Evolutionary conservation across 2,329 filamentous ascomycete genomes (phyloP), one percentile per base, ranked within the genome.

Genomic region (Dissoconium aciculare): DNA sequence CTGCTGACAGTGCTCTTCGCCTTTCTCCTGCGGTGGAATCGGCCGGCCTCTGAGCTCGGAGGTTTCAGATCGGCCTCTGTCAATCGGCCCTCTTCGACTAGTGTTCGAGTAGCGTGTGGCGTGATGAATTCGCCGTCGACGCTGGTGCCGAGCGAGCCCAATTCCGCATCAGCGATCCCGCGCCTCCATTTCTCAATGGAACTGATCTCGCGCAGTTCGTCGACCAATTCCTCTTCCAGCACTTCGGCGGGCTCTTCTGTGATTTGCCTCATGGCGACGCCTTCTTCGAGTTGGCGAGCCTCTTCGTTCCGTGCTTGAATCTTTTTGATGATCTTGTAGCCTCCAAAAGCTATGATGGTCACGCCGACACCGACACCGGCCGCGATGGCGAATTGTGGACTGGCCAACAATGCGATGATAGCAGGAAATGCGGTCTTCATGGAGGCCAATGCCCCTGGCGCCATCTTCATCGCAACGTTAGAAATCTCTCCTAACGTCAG

Each of bases 251-350:
- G 31, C 16, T 32, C 19, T n/a, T n/a, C n/a, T n/a, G n/a, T n/a
- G n/a, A n/a, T n/a, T n/a, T n/a, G n/a, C n/a, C n/a, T n/a, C n/a
- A n/a, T n/a, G n/a, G n/a, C n/a, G 26, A 26, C 32, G 10, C 28
- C 29, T 19, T 47, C 43, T 8, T 43, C 31, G 11, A 45, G 27
- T 3, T 32, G 39, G 19, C 8, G 8, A 15, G 47, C 46, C 15
- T 55, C 51, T 6, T 49, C 50, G 17, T 59, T 58, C 34, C 58
- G 57, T 10, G 52, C 60, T 46, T 64, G 62, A 42, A 95, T 81
- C 45, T 74, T 77, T 65, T 94, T 91, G 58, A 98, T 75, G 53
- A 98, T 94, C 60, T 93, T 95, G 69, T 83, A 95, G 4, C 89
- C 87, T 32, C 89, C 89, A 37, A 98, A 82, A 53, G 89, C 85